Conservation (phyloP, 257 asterid species). For the Solanum boliviense region DNA sequence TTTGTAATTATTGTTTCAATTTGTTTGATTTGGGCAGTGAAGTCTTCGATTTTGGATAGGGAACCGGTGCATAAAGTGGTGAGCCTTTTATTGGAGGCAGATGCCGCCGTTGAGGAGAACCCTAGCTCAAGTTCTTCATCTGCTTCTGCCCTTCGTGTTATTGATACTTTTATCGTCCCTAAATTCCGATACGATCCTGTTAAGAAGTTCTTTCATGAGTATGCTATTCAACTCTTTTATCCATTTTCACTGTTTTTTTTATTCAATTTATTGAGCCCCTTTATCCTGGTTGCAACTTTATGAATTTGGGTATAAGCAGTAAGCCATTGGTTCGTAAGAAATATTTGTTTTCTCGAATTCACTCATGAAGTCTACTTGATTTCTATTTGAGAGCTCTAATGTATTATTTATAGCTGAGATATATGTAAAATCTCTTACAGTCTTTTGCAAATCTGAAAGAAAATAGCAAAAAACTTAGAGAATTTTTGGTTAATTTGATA, state of each 20-base stretch:
- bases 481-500: background rate
- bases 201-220: constrained; percentile 65
- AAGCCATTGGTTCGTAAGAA: background rate
- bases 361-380: background rate
- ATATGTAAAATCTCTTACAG: background rate
- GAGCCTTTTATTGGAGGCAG: constrained; percentile 44
- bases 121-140: constrained; percentile 31
- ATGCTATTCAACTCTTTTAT: constrained; percentile 4
- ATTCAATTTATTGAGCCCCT: background rate
- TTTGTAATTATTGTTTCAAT: background rate
- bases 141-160: constrained; percentile 52
- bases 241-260: background rate
- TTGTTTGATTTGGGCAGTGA: constrained; percentile 31
- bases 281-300: background rate
- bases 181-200: constrained; percentile 67
- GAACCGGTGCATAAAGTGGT: constrained; percentile 57
- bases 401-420: background rate
- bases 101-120: constrained; percentile 47
- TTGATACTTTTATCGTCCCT: constrained; percentile 68
- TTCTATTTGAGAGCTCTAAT: background rate
- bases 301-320: background rate
- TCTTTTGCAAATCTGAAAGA: background rate
- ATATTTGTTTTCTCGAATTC: background rate
- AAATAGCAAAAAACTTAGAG: background rate
- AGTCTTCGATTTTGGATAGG: constrained; percentile 77